phyloP scores from a whole-genome alignment of 2,329 filamentous ascomycete genomes.

The Fusarium sp. region DNA sequence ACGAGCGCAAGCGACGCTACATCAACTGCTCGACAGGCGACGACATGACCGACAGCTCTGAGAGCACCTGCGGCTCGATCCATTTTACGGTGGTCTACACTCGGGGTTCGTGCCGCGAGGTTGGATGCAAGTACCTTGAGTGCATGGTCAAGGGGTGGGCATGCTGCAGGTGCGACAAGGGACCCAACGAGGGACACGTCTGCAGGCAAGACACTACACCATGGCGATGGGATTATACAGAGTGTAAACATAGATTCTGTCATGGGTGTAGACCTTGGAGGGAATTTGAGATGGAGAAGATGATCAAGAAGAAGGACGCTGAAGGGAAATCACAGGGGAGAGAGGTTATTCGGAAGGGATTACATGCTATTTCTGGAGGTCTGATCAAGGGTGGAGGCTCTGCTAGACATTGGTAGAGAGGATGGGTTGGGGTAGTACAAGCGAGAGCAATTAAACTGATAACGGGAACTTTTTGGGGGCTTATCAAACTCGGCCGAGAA shows the following conservation, averaged over 20 bases:
- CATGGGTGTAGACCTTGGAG: constrained; percentile 24
- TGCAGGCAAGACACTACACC: constrained; percentile 32
- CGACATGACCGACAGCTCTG: constrained; percentile 30
- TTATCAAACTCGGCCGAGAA: constrained; percentile 37
- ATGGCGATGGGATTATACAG: constrained; percentile 25
- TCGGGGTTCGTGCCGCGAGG: constrained; percentile 9
- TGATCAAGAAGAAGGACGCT: neutral
- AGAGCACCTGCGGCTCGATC: constrained; percentile 32
- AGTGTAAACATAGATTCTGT: constrained; percentile 30
- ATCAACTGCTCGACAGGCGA: constrained; percentile 29
- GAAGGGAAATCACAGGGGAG: neutral
- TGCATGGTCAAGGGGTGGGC: constrained; percentile 34
- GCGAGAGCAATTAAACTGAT: neutral
- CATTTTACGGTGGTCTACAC: constrained; percentile 23
- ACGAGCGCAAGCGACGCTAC: constrained; percentile 37
- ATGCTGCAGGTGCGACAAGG: constrained; percentile 38
- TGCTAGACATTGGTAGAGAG: neutral
- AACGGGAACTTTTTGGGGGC: neutral
- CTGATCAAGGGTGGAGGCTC: neutral
- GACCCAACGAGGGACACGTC: constrained; percentile 25
- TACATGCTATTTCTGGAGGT: constrained; percentile 10
- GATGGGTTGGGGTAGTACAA: constrained; percentile 24
- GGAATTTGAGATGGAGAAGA: neutral
- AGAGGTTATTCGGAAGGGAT: constrained; percentile 16
- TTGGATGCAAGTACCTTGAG: constrained; percentile 27